Conservation (phyloP, 768 basidiomycete genomes). For the Leccinum barrowsii region DNA sequence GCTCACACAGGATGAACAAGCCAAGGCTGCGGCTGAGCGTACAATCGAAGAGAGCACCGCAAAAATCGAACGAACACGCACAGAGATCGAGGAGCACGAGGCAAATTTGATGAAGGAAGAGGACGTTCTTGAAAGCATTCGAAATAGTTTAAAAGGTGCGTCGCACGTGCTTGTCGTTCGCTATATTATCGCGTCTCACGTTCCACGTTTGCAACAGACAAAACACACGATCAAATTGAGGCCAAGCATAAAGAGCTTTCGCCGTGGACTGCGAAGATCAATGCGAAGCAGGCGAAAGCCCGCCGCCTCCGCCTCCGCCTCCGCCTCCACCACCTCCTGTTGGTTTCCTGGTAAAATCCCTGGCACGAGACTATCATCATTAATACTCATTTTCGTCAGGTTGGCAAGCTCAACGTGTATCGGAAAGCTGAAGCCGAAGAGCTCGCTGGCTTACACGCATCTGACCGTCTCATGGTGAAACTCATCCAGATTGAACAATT, state of each 20-base stretch:
- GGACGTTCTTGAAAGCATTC: slow-evolving; percentile 74
- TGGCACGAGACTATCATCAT: background rate
- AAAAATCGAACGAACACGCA: slow-evolving; percentile 68
- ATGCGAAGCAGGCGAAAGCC: slow-evolving; percentile 63
- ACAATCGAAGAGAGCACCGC: slow-evolving; percentile 62
- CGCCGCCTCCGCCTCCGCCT: too few species aligned
- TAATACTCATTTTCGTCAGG: slow-evolving; percentile 35
- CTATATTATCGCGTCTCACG: slow-evolving; percentile 14
- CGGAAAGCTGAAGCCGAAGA: slow-evolving; percentile 84
- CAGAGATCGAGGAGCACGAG: slow-evolving; percentile 69
- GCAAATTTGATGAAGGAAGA: slow-evolving; percentile 71
- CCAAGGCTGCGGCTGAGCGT: slow-evolving; percentile 57
- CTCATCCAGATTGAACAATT: slow-evolving; percentile 92
- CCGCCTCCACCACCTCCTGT: too few species aligned
- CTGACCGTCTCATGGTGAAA: slow-evolving; percentile 95
- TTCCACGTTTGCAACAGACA: slow-evolving; percentile 55
- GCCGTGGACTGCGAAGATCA: slow-evolving; percentile 93
- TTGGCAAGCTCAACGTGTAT: slow-evolving; percentile 88
- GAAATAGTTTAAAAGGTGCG: slow-evolving; percentile 81
- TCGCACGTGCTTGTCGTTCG: background rate
- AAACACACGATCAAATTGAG: slow-evolving; percentile 93
- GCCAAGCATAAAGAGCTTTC: slow-evolving; percentile 89
- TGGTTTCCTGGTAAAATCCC: slow-evolving; percentile 46
- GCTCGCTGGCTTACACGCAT: slow-evolving; percentile 80
- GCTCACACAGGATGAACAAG: slow-evolving; percentile 53